Conservation (phyloP, 2,329 filamentous ascomycete species). For the Fusarium drepaniforme region DNA sequence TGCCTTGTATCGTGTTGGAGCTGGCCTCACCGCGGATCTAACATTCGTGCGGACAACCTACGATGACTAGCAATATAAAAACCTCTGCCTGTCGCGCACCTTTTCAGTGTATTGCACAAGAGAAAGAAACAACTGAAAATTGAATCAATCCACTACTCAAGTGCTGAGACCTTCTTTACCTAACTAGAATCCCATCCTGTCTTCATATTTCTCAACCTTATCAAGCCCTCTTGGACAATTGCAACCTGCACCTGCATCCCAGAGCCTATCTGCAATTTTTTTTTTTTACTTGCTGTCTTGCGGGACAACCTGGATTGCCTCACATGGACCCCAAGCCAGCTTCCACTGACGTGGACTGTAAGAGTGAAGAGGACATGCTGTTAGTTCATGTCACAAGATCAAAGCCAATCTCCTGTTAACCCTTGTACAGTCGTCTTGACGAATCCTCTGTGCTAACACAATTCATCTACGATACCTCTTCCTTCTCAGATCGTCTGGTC, state of each 20-base stretch:
- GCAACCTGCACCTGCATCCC: no score
- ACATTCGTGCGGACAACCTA: background rate
- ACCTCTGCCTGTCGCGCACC: background rate
- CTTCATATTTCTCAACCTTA: no score
- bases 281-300: no score
- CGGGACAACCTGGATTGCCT: background rate
- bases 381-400: background rate
- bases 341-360: background rate
- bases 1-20: background rate
- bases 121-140: background rate
- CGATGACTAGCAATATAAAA: background rate
- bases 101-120: background rate
- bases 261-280: no score
- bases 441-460: background rate
- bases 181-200: background rate
- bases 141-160: background rate
- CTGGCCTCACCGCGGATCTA: no score
- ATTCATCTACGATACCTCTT: slow-evolving; percentile 16
- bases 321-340: background rate
- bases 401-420: background rate
- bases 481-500: slow-evolving; percentile 13
- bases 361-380: background rate
- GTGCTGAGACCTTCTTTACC: background rate
- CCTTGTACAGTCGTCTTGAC: background rate
- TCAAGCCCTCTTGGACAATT: no score